Evolutionary conservation across 441 rosid species (phyloP).

Genomic region (Gossypium gossypioides): DNA sequence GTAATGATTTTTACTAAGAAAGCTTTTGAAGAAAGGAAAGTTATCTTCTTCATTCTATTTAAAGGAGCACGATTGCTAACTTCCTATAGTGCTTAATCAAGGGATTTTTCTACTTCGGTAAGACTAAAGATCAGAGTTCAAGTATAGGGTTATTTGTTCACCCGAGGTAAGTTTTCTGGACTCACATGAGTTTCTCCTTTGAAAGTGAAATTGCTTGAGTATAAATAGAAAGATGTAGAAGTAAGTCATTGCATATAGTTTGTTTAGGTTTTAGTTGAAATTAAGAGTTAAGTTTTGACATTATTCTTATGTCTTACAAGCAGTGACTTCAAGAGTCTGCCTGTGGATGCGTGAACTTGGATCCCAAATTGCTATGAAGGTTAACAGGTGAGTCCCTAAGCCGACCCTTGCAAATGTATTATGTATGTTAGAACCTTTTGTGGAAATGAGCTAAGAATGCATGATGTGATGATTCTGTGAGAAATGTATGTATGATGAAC

Average conservation of each 20-base stretch:
- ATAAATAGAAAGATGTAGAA: not conserved
- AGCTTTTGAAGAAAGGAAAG: too few relatives aligned
- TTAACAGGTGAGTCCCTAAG: not conserved
- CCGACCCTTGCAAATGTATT: too few relatives aligned
- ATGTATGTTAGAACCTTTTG: too few relatives aligned
- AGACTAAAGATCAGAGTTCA: not conserved
- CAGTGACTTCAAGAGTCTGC: not conserved
- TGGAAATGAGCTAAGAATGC: too few relatives aligned
- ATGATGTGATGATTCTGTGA: too few relatives aligned
- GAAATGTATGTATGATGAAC: too few relatives aligned
- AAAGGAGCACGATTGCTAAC: not conserved
- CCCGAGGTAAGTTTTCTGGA: not conserved
- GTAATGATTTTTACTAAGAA: too few relatives aligned
- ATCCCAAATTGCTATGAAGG: not conserved
- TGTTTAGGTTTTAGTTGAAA: too few relatives aligned
- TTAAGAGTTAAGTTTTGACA: not conserved
- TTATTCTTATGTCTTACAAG: not conserved
- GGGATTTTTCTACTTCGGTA: not conserved
- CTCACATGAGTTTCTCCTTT: not conserved
- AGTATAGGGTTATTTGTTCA: not conserved
- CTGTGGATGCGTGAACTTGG: not conserved
- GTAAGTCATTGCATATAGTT: not conserved
- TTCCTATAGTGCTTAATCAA: not conserved
- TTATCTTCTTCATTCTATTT: too few relatives aligned
- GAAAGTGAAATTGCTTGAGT: not conserved